Percentiles rank a stretch among this genome's conserved stretches.
These are phyloP conservation scores for Chaetomium strumarium DNA, from an alignment of 2,329 filamentous ascomycete species.

Conservation along the genomic window DNA sequence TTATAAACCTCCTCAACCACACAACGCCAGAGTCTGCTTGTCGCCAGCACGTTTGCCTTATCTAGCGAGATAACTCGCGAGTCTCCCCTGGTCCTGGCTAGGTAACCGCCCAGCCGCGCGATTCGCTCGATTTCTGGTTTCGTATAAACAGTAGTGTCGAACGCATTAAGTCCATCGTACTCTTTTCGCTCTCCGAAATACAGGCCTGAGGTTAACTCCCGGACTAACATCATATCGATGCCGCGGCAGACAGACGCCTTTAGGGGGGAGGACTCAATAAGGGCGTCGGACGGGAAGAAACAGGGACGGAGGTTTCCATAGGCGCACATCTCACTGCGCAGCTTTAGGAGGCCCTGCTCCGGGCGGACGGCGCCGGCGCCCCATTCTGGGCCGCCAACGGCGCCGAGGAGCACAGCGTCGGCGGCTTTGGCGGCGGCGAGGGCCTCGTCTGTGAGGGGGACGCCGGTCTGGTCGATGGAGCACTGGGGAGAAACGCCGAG, in stretches of 20 bases:
- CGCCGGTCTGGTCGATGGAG: constrained; percentile 79
- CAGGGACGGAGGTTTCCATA: constrained; percentile 95
- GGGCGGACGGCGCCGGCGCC: constrained; percentile 80
- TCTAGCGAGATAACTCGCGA: constrained; percentile 80
- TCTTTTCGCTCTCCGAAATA: constrained; percentile 92
- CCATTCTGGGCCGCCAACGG: constrained; percentile 96
- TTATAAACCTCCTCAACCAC: constrained; percentile 78
- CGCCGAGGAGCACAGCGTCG: constrained; percentile 85
- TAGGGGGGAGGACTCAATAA: constrained; percentile 79
- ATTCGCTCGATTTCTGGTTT: constrained; percentile 91
- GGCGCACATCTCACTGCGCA: constrained; percentile 88
- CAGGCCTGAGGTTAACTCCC: constrained; percentile 86
- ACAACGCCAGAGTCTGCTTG: constrained; percentile 82
- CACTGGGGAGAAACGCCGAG: too few species aligned
- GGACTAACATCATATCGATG: constrained; percentile 87
- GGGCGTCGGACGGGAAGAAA: constrained; percentile 84
- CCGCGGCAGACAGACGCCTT: constrained; percentile 80
- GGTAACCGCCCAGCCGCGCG: constrained; percentile 70
- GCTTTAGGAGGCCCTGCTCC: constrained; percentile 83
- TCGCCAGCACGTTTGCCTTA: constrained; percentile 95
- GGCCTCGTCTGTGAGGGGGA: constrained; percentile 74
- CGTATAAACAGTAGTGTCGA: constrained; percentile 71
- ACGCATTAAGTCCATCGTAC: constrained; percentile 66
- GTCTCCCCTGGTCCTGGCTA: constrained; percentile 71
- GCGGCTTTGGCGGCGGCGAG: constrained; percentile 77